Conservation (phyloP, 2,329 filamentous ascomycete species). For the Clarireedia sp. region DNA sequence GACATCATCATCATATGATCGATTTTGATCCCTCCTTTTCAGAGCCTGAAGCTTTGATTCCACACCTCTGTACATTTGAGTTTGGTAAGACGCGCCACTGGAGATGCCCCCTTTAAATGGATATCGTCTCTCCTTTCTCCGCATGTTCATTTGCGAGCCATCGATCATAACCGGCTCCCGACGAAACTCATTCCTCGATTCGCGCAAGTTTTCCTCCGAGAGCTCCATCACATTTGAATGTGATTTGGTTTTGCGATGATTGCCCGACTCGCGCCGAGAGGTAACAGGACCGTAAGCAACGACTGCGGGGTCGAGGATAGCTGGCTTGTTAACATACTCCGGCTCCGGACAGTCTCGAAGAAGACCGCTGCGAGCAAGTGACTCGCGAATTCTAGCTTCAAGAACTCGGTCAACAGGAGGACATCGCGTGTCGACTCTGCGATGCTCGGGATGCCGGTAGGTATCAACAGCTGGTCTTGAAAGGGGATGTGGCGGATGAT, state of each 20-base stretch:
- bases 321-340: constrained; percentile 3
- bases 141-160: neutral
- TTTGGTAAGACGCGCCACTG: neutral
- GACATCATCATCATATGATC: neutral
- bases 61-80: constrained; percentile 5
- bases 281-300: constrained; percentile 12
- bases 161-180: neutral
- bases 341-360: constrained; percentile 7
- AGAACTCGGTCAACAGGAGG: neutral
- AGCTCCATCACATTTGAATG: neutral
- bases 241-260: constrained; percentile 2
- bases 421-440: neutral
- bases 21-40: constrained; percentile 1
- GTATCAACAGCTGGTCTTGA: neutral
- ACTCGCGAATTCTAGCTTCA: constrained; percentile 5
- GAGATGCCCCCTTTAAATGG: neutral
- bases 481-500: neutral
- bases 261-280: neutral
- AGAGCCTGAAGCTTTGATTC: constrained; percentile 1
- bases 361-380: constrained; percentile 5
- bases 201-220: neutral
- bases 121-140: neutral
- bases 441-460: neutral
- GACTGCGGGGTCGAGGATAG: constrained; percentile 19
- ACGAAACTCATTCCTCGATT: neutral